A percentile compares a stretch with the other conserved stretches of the same genome.
These are phyloP conservation scores for Drosera capensis DNA, from an alignment of 148 eudicot genomes.

Conservation along the genomic window DNA sequence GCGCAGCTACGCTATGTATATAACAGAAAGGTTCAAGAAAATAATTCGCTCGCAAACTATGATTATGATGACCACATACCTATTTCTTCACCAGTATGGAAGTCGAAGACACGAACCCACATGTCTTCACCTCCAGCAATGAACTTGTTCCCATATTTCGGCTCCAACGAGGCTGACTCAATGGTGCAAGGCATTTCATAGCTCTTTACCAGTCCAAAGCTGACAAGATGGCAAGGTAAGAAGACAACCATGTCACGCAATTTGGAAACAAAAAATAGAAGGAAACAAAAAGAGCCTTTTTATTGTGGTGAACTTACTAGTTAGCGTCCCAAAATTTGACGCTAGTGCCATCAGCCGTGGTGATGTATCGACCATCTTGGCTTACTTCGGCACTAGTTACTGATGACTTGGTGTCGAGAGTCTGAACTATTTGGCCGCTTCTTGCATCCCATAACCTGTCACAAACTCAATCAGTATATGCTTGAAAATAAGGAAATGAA, in stretches of 20 bases:
- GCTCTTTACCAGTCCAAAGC: constrained; percentile 87
- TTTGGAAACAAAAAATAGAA: background rate
- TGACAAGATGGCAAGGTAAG: constrained; percentile 11
- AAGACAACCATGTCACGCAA: background rate
- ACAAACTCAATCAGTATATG: background rate
- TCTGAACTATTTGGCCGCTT: constrained; percentile 57
- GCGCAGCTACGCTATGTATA: background rate
- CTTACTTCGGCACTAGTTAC: constrained; percentile 94
- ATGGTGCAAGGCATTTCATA: constrained; percentile 70
- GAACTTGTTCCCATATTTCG: constrained; percentile 75
- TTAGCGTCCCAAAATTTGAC: constrained; percentile 95
- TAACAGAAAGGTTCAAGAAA: too few relatives aligned
- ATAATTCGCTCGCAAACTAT: too few relatives aligned
- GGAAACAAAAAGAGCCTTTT: constrained; percentile 3
- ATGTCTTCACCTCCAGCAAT: constrained; percentile 93
- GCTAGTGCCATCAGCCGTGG: constrained; percentile 77
- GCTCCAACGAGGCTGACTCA: constrained; percentile 91
- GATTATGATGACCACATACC: constrained; percentile 44
- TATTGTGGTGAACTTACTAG: constrained; percentile 31
- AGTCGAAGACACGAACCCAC: constrained; percentile 92
- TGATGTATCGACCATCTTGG: constrained; percentile 81
- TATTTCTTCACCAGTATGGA: constrained; percentile 72
- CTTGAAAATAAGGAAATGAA: background rate
- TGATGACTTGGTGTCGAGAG: constrained; percentile 72
- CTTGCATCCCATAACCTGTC: constrained; percentile 81